Conservation (phyloP, 148 eudicot genomes). For the Persicaria maculosa region DNA sequence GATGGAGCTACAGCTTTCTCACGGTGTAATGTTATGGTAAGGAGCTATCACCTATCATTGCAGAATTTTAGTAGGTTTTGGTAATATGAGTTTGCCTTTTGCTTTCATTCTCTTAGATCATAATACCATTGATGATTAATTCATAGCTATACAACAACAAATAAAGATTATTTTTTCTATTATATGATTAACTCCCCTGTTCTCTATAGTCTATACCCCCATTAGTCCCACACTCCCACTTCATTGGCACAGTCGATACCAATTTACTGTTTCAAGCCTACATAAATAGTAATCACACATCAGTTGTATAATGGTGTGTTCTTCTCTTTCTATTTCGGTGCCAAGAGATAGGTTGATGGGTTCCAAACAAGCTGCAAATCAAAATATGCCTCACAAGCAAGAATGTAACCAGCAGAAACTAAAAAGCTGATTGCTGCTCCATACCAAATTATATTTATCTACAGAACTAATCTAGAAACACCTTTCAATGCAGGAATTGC, state of each 20-base stretch:
- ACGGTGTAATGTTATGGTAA: no score
- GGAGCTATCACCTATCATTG: no score
- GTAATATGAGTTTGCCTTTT: no score
- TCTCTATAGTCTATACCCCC: neutral
- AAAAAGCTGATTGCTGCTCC: neutral
- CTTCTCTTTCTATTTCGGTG: neutral
- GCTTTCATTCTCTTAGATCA: no score
- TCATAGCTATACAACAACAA: no score
- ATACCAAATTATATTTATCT: neutral
- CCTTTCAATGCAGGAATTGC: neutral
- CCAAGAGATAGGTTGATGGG: neutral
- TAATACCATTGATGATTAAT: no score
- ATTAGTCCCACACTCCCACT: neutral
- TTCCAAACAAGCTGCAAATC: neutral
- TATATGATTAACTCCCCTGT: no score
- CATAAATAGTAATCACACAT: neutral
- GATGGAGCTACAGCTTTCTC: no score
- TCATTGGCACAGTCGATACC: neutral
- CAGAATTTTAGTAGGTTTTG: no score
- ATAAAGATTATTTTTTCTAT: no score
- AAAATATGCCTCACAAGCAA: neutral
- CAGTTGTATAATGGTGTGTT: neutral
- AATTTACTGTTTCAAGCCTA: neutral
- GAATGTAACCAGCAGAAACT: neutral
- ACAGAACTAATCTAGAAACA: neutral